These are phyloP conservation scores for Uronychia binucleata DNA, from an alignment of 73 alveolate species.

Conservation along the genomic window DNA sequence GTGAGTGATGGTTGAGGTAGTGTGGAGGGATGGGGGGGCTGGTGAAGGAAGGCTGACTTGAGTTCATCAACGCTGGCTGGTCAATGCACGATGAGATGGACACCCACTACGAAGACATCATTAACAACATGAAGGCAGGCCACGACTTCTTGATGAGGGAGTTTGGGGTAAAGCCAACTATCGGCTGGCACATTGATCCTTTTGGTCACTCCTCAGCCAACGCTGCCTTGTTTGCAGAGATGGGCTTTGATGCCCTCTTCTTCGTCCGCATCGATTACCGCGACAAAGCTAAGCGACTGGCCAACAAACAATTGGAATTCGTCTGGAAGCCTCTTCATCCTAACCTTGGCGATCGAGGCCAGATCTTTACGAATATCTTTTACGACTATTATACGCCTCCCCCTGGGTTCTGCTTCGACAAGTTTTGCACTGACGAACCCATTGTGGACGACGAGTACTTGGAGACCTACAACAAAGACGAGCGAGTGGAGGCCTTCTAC, in stretches of 20 bases:
- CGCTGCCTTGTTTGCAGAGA: slow-evolving; percentile 86
- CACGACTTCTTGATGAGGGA: slow-evolving; percentile 81
- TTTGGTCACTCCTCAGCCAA: slow-evolving; percentile 93
- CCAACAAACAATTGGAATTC: slow-evolving; percentile 80
- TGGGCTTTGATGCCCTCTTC: slow-evolving; percentile 95
- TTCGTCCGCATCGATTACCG: slow-evolving; percentile 91
- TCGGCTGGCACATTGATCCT: slow-evolving; percentile 97
- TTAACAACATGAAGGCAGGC: slow-evolving; percentile 85
- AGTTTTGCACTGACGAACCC: slow-evolving; percentile 27
- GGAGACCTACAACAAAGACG: slow-evolving; percentile 57
- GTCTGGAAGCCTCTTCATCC: slow-evolving; percentile 79
- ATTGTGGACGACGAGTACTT: slow-evolving; percentile 28
- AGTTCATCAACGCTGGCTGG: slow-evolving; percentile 90
- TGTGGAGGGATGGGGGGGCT: too few species aligned
- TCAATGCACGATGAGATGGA: slow-evolving; percentile 94
- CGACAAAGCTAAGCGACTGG: slow-evolving; percentile 72
- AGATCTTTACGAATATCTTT: slow-evolving; percentile 41
- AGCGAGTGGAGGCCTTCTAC: slow-evolving; percentile 43
- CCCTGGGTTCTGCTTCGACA: slow-evolving; percentile 49
- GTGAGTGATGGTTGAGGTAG: too few species aligned
- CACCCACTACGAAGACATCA: slow-evolving; percentile 78
- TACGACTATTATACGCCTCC: slow-evolving; percentile 74
- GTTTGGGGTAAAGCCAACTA: slow-evolving; percentile 80
- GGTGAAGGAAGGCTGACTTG: slow-evolving; percentile 77
- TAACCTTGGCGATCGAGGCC: slow-evolving; percentile 14